Evolutionary conservation across 1,284 basidiomycete genomes (phyloP).

Genomic region (Trichosporon sp.): DNA sequence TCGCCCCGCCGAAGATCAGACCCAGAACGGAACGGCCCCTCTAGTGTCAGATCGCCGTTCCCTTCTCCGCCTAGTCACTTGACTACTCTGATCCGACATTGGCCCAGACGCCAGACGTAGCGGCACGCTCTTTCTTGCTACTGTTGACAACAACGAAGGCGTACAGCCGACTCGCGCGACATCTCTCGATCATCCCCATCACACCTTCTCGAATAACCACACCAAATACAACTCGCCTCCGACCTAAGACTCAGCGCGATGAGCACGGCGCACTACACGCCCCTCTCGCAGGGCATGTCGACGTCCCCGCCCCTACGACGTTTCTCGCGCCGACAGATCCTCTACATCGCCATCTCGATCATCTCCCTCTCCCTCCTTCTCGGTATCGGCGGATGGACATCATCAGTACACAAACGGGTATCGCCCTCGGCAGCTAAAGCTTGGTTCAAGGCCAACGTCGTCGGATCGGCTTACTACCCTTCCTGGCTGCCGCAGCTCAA

Average conservation of each 20-base stretch:
- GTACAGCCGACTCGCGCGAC: too few relatives aligned
- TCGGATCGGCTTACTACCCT: not conserved
- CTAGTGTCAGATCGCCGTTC: too few relatives aligned
- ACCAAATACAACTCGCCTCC: too few relatives aligned
- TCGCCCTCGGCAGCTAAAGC: not conserved
- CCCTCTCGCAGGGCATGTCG: not conserved
- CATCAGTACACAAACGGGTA: not conserved
- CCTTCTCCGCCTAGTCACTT: too few relatives aligned
- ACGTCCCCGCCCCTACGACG: not conserved
- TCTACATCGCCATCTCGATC: not conserved
- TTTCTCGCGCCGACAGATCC: not conserved
- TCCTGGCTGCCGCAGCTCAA: not conserved
- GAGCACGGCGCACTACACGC: not conserved
- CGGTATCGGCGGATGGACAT: not conserved
- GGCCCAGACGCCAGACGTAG: too few relatives aligned
- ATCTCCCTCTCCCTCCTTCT: not conserved
- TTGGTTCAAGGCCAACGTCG: not conserved
- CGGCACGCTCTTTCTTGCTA: too few relatives aligned
- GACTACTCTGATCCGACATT: too few relatives aligned
- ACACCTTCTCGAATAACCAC: not conserved
- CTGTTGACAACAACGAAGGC: too few relatives aligned
- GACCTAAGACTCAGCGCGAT: too few relatives aligned
- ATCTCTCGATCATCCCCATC: not conserved
- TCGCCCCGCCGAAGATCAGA: too few relatives aligned
- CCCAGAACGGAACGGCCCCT: too few relatives aligned